These are phyloP conservation scores for Geranomyces michiganensis DNA, from an alignment of 192 early-diverging fungal species.

Conservation along the genomic window DNA sequence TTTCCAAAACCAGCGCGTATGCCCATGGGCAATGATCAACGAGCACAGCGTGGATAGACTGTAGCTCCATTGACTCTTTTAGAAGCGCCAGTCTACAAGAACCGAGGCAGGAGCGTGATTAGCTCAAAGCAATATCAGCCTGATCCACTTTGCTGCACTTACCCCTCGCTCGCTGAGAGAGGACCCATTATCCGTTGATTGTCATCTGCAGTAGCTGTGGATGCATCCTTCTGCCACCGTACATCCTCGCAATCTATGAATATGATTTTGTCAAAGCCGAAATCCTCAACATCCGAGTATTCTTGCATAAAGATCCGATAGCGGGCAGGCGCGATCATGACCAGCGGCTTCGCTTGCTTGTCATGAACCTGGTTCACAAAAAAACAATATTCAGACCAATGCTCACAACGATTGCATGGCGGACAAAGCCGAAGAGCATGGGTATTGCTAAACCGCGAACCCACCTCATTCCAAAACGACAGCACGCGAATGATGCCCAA, in stretches of 20 bases:
- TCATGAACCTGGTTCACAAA: neutral
- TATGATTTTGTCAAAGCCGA: conserved; percentile 48
- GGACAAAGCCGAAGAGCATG: too few relatives aligned
- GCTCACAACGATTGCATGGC: too few relatives aligned
- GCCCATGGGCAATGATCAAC: conserved; percentile 85
- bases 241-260: conserved; percentile 3
- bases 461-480: conserved; percentile 66
- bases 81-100: conserved; percentile 55
- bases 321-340: conserved; percentile 59
- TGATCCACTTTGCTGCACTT: too few relatives aligned
- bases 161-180: too few relatives aligned
- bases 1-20: conserved; percentile 74
- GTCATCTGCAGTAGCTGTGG: conserved; percentile 78
- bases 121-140: too few relatives aligned
- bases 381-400: too few relatives aligned
- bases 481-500: conserved; percentile 80
- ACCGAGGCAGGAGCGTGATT: too few relatives aligned
- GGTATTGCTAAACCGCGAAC: neutral
- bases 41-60: conserved; percentile 63
- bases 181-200: too few relatives aligned
- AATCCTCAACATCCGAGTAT: conserved; percentile 67
- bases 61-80: conserved; percentile 46
- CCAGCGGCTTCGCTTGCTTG: neutral
- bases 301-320: conserved; percentile 68
- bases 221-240: conserved; percentile 63